A percentile compares a stretch with the other conserved stretches of the same genome.
These are phyloP conservation scores for Colletotrichum sp. DNA, from an alignment of 2,329 filamentous ascomycete species.

Conservation along the genomic window DNA sequence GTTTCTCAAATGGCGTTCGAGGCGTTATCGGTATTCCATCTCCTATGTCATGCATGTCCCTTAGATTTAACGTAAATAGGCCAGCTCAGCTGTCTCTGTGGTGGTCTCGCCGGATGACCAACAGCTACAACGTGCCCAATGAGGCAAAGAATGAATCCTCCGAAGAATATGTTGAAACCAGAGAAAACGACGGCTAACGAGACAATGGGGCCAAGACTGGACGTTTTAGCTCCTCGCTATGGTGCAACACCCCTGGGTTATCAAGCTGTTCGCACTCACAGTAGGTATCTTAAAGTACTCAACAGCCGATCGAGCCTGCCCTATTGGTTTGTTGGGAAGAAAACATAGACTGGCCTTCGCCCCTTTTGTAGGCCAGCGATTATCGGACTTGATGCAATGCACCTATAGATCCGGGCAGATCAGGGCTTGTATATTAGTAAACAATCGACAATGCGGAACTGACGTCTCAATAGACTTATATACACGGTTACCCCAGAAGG, in stretches of 20 bases:
- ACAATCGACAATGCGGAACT: neutral
- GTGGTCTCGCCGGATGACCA: neutral
- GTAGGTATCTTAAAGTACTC: neutral
- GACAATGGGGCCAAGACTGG: neutral
- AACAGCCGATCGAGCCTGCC: too few relatives aligned
- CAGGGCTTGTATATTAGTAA: neutral
- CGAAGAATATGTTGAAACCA: neutral
- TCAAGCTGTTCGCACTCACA: neutral
- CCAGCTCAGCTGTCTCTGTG: neutral
- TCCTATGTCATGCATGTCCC: fast-evolving
- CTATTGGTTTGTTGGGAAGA: neutral
- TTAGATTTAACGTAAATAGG: neutral
- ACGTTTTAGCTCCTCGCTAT: neutral
- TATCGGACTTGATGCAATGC: neutral
- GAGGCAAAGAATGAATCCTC: fast-evolving
- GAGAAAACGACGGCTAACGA: neutral
- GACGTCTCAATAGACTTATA: too few relatives aligned
- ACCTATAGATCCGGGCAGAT: neutral
- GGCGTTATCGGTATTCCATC: neutral
- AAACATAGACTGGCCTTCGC: neutral
- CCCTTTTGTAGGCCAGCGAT: fast-evolving
- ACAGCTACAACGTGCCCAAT: fast-evolving
- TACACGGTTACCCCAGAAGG: too few relatives aligned
- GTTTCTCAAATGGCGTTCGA: neutral
- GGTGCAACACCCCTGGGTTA: neutral